Percentiles rank a stretch among this genome's conserved stretches.
Conservation (phyloP, 495 filamentous ascomycete species). For the Aspergillus mulundensis region DNA sequence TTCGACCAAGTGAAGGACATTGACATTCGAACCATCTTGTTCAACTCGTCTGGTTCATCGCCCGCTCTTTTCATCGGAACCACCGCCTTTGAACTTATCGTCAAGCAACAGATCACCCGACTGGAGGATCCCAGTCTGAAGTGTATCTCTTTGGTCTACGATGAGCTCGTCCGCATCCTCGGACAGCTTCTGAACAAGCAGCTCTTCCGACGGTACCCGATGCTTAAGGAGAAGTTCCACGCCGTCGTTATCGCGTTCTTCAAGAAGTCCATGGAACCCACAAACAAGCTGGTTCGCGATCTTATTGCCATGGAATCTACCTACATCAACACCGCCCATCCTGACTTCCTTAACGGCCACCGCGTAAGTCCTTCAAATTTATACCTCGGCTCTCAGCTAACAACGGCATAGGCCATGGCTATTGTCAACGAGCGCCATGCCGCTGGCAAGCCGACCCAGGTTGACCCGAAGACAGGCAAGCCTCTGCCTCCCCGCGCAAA, state of each 20-base stretch:
- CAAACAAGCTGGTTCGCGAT: constrained; percentile 93
- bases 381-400: constrained; percentile 3
- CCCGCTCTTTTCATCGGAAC: constrained; percentile 97
- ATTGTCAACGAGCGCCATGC: constrained; percentile 89
- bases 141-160: constrained; percentile 94
- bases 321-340: constrained; percentile 98
- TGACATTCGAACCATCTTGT: constrained; percentile 93
- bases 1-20: constrained; percentile 97
- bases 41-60: constrained; percentile 97
- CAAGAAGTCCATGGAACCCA: constrained; percentile 96
- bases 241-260: constrained; percentile 91
- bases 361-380: constrained; percentile 47
- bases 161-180: constrained; percentile 95
- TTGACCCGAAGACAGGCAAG: constrained; percentile 98
- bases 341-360: constrained; percentile 96
- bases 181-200: constrained; percentile 83
- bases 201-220: constrained; percentile 86
- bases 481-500: constrained; percentile 74
- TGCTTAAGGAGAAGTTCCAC: constrained; percentile 95
- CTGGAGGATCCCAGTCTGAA: constrained; percentile 95
- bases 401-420: constrained; percentile 73
- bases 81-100: constrained; percentile 94
- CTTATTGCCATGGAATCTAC: constrained; percentile 92
- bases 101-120: constrained; percentile 97
- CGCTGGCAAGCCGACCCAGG: constrained; percentile 81